phyloP scores from a whole-genome alignment of 2,329 filamentous ascomycete genomes.

The Leptographium radiaticola region DNA sequence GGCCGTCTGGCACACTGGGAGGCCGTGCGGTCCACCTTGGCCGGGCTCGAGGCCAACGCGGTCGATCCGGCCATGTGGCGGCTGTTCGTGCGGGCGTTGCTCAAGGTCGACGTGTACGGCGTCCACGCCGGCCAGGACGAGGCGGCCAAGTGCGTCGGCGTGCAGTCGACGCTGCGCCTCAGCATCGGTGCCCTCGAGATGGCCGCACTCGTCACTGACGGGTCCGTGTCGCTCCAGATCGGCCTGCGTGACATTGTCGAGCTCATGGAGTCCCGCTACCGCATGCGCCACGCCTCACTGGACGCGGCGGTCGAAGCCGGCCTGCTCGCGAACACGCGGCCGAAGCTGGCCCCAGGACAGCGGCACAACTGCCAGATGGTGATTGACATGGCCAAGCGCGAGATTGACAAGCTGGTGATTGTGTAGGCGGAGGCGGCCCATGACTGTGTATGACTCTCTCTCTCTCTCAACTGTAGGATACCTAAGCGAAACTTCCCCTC shows the following conservation, averaged over 20 bases:
- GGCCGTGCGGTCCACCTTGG: conserved; percentile 15
- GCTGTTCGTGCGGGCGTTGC: conserved; percentile 35
- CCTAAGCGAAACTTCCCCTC: too few relatives aligned
- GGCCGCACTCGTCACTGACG: not conserved
- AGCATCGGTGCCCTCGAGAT: not conserved
- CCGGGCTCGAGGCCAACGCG: conserved; percentile 26
- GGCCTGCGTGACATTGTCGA: conserved; percentile 42
- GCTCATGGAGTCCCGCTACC: conserved; percentile 37
- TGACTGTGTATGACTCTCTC: too few relatives aligned
- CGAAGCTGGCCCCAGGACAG: conserved; percentile 16
- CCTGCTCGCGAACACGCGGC: conserved; percentile 8
- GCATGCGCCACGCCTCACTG: conserved; percentile 32
- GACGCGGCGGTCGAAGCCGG: conserved; percentile 32
- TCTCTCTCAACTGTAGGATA: too few relatives aligned
- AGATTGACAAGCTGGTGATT: conserved; percentile 42
- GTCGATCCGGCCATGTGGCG: conserved; percentile 43
- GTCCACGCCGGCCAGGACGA: conserved; percentile 14
- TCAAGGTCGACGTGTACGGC: conserved; percentile 46
- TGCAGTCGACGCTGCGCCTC: not conserved
- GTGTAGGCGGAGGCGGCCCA: too few relatives aligned
- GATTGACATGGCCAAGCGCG: conserved; percentile 38
- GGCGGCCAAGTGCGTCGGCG: not conserved
- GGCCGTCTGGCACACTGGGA: conserved; percentile 18
- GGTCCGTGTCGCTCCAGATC: conserved; percentile 21
- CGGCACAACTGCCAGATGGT: conserved; percentile 35